Evolutionary conservation across 768 basidiomycete species (phyloP).

Genomic region (Podaxis sp.): DNA sequence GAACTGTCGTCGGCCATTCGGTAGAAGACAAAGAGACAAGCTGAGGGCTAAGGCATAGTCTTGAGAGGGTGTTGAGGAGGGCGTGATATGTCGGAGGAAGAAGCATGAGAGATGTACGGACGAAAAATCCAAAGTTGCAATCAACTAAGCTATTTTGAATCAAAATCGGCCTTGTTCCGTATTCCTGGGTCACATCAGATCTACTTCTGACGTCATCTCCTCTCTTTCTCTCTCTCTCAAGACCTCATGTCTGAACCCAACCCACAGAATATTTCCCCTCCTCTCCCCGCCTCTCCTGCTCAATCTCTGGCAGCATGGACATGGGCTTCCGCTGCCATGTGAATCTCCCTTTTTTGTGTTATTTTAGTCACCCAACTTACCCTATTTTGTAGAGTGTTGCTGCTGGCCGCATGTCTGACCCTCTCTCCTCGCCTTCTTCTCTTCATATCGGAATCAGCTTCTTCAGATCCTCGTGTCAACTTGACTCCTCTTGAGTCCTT

Average conservation of each 20-base stretch:
- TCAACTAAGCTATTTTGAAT: neutral
- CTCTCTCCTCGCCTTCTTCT: constrained; percentile 63
- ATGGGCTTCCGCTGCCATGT: constrained; percentile 19
- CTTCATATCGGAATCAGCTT: constrained; percentile 47
- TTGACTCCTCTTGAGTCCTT: constrained; percentile 69
- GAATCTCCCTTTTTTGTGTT: constrained; percentile 18
- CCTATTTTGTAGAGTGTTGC: neutral
- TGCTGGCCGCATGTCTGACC: constrained; percentile 21
- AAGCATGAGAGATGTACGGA: neutral
- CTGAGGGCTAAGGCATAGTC: constrained; percentile 4
- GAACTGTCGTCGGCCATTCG: neutral
- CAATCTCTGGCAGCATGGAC: constrained; percentile 12
- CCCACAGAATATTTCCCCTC: neutral
- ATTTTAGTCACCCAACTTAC: neutral
- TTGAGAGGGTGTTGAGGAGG: neutral
- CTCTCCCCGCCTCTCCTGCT: neutral
- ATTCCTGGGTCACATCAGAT: constrained; percentile 1
- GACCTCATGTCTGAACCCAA: neutral
- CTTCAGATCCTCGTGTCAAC: constrained; percentile 24
- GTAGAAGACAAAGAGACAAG: neutral
- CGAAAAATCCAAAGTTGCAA: neutral
- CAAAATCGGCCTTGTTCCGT: neutral
- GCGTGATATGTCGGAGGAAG: neutral
- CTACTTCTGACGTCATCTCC: neutral
- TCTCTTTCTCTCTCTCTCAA: neutral